A percentile compares a stretch with the other conserved stretches of the same genome.
Conservation (phyloP, 306 rosid genomes). For the Alnus glutinosa region DNA sequence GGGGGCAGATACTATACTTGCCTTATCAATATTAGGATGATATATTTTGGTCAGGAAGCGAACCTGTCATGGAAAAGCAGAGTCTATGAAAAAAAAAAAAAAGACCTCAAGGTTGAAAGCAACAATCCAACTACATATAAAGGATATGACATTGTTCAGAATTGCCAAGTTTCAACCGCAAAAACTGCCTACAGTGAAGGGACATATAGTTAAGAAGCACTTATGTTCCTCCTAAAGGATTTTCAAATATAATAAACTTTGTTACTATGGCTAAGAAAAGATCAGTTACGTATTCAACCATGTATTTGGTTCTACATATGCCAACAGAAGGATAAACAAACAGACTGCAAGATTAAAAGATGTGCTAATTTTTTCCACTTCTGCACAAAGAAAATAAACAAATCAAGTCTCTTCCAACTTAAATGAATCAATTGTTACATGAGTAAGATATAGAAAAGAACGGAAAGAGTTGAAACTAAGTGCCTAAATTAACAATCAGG, state of each 20-base stretch:
- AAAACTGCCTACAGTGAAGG: background rate
- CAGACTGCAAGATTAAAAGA: background rate
- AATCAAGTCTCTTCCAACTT: background rate
- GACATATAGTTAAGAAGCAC: background rate
- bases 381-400: background rate
- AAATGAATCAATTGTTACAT: background rate
- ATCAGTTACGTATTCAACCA: background rate
- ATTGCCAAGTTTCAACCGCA: background rate
- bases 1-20: slow-evolving; percentile 20
- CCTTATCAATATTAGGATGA: slow-evolving; percentile 99
- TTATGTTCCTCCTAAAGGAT: background rate
- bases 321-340: slow-evolving; percentile 4
- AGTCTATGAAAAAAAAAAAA: slow-evolving; percentile 5
- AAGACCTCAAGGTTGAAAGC: background rate
- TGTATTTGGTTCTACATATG: background rate
- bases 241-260: background rate
- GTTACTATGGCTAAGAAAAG: background rate
- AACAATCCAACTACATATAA: background rate
- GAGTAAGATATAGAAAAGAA: background rate
- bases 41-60: slow-evolving; percentile 94
- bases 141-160: background rate
- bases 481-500: background rate
- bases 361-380: background rate
- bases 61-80: slow-evolving; percentile 54
- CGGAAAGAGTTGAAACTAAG: background rate